Percentiles rank a stretch among this genome's conserved stretches.
Evolutionary conservation across 345 rosid genomes (phyloP).

Genomic region (Theobroma cacao): DNA sequence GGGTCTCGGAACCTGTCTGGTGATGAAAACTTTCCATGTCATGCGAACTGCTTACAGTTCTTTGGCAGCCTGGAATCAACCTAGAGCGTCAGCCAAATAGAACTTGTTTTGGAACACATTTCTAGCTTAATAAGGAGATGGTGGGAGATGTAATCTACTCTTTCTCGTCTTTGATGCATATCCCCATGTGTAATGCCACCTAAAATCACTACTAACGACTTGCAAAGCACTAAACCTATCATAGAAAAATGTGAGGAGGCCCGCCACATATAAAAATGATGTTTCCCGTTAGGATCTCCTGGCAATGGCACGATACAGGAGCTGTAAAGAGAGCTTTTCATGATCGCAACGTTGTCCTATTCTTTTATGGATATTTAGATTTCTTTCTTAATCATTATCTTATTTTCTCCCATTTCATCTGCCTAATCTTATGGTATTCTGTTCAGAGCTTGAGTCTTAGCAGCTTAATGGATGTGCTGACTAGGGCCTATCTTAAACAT

Average conservation of each 20-base stretch:
- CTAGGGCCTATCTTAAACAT: background rate
- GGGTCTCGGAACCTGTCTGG: background rate
- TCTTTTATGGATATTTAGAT: background rate
- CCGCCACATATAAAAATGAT: background rate
- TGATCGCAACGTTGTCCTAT: conserved; percentile 2
- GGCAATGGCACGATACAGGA: background rate
- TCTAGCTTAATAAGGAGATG: background rate
- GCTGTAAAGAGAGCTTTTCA: background rate
- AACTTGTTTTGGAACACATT: background rate
- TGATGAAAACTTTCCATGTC: background rate
- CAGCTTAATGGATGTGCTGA: background rate
- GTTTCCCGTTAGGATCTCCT: background rate
- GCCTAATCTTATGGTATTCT: background rate
- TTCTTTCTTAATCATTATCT: conserved; percentile 4
- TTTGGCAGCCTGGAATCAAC: conserved; percentile 1
- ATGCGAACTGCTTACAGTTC: background rate
- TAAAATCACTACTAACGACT: conserved; percentile 5
- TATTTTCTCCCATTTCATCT: background rate
- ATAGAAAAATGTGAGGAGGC: background rate
- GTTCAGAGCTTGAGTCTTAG: background rate
- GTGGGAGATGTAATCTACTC: background rate
- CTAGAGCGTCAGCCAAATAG: background rate
- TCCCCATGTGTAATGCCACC: conserved; percentile 9
- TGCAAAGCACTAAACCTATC: background rate
- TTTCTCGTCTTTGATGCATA: background rate